Evolutionary conservation across 2,329 filamentous ascomycete genomes (phyloP).

Genomic region (Neonectria faginata): DNA sequence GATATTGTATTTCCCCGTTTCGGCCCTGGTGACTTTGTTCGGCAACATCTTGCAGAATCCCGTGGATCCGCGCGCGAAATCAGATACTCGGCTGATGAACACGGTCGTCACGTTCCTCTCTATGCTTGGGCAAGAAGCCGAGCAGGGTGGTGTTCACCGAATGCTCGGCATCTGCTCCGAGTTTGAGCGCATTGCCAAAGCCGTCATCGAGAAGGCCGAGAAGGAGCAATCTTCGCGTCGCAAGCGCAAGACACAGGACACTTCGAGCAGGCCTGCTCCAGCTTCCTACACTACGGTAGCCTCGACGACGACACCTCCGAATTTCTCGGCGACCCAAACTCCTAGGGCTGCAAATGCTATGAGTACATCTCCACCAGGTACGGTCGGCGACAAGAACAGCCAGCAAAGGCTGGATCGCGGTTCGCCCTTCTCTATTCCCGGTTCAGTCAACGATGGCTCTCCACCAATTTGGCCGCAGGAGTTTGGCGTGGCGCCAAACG

Average conservation of each 20-base stretch:
- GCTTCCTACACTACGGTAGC: conserved; percentile 17
- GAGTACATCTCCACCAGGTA: conserved; percentile 20
- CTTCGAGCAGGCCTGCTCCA: conserved; percentile 31
- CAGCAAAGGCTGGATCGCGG: conserved; percentile 41
- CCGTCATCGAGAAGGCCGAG: conserved; percentile 91
- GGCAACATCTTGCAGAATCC: conserved; percentile 97
- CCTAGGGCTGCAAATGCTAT: conserved; percentile 30
- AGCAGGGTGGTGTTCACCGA: conserved; percentile 89
- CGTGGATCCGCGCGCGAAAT: conserved; percentile 85
- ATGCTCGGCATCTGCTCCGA: conserved; percentile 97
- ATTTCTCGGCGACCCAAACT: conserved; percentile 22
- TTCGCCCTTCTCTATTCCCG: conserved; percentile 41
- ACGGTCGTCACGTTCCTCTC: conserved; percentile 92
- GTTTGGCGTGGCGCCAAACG: conserved; percentile 51
- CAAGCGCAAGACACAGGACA: conserved; percentile 82
- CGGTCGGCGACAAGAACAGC: conserved; percentile 26
- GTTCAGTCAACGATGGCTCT: conserved; percentile 54
- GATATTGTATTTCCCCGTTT: conserved; percentile 96
- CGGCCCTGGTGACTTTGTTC: conserved; percentile 92
- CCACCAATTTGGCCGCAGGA: conserved; percentile 64
- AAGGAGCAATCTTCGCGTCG: conserved; percentile 82
- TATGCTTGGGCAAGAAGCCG: conserved; percentile 88
- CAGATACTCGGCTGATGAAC: conserved; percentile 91
- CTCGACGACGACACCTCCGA: conserved; percentile 14
- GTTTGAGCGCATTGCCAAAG: conserved; percentile 92